Percentiles rank a stretch among this genome's conserved stretches.
Evolutionary conservation across 164 flowering plant species (phyloP).

Genomic region (Stephania cephalantha): DNA sequence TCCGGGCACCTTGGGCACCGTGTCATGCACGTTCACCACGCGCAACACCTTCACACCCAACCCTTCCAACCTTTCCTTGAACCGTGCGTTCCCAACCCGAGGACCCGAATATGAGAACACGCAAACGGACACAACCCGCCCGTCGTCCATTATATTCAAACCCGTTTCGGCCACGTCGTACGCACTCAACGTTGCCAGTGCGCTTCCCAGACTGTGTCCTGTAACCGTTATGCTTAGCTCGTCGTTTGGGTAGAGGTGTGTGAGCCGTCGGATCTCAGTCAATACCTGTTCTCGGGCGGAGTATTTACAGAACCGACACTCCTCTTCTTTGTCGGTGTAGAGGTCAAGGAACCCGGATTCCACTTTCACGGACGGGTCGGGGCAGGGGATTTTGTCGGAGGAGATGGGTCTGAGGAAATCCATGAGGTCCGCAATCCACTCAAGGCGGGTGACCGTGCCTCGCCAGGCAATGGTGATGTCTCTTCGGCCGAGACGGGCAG

Average conservation of each 20-base stretch:
- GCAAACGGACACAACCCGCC: constrained; percentile 31
- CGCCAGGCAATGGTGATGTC: constrained; percentile 77
- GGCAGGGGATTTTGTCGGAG: constrained; percentile 36
- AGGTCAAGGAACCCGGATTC: constrained; percentile 72
- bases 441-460: constrained; percentile 72
- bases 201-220: constrained; percentile 79
- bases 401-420: constrained; percentile 42
- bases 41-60: constrained; percentile 68
- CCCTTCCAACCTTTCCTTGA: constrained; percentile 47
- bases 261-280: constrained; percentile 39
- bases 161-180: constrained; percentile 72
- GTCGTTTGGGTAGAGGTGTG: constrained; percentile 38
- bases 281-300: constrained; percentile 73
- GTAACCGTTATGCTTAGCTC: constrained; percentile 71
- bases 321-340: constrained; percentile 57
- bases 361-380: constrained; percentile 52
- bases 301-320: constrained; percentile 40
- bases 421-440: constrained; percentile 71
- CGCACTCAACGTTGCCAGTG: constrained; percentile 62
- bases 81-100: constrained; percentile 64
- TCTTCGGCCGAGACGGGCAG: constrained; percentile 60
- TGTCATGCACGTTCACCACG: constrained; percentile 64
- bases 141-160: constrained; percentile 24
- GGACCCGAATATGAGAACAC: constrained; percentile 74
- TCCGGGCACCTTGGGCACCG: constrained; percentile 68